These are phyloP conservation scores for Coleophoma eucalyptorum DNA, from an alignment of 2,329 filamentous ascomycete species.

Conservation along the genomic window DNA sequence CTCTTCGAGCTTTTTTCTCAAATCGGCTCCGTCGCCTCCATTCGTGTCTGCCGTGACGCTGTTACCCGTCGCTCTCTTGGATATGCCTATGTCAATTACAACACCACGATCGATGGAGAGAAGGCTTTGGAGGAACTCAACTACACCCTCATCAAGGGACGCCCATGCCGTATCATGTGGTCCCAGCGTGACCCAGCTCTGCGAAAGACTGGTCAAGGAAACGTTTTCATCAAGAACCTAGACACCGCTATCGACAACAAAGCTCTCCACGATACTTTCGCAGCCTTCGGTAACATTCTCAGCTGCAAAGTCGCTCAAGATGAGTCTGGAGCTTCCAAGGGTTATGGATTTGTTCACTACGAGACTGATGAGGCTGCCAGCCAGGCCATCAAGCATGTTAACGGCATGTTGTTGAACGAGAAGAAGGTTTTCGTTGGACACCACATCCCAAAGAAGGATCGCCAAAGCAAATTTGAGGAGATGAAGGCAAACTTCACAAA, in stretches of 20 bases:
- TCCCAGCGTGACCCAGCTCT: slow-evolving; percentile 98
- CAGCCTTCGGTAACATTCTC: slow-evolving; percentile 97
- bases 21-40: slow-evolving; percentile 97
- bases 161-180: slow-evolving; percentile 99
- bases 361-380: slow-evolving; percentile 97
- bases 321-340: slow-evolving; percentile 94
- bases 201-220: slow-evolving; percentile 98
- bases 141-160: slow-evolving; percentile 99
- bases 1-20: slow-evolving; percentile 99
- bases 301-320: slow-evolving; percentile 99
- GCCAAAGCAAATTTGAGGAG: slow-evolving; percentile 99
- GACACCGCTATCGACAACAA: slow-evolving; percentile 99
- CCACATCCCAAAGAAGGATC: slow-evolving; percentile 99
- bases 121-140: slow-evolving; percentile 98
- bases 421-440: slow-evolving; percentile 99
- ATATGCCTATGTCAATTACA: slow-evolving; percentile 99
- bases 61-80: slow-evolving; percentile 97
- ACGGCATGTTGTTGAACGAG: slow-evolving; percentile 99
- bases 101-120: slow-evolving; percentile 93
- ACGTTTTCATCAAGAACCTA: slow-evolving; percentile 99
- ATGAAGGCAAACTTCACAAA: slow-evolving; percentile 99
- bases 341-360: slow-evolving; percentile 99
- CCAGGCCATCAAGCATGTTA: slow-evolving; percentile 98
- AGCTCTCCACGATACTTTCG: slow-evolving; percentile 98
- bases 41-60: slow-evolving; percentile 98